These are phyloP conservation scores for Cornus controversa DNA, from an alignment of 148 eudicot species.

Conservation along the genomic window DNA sequence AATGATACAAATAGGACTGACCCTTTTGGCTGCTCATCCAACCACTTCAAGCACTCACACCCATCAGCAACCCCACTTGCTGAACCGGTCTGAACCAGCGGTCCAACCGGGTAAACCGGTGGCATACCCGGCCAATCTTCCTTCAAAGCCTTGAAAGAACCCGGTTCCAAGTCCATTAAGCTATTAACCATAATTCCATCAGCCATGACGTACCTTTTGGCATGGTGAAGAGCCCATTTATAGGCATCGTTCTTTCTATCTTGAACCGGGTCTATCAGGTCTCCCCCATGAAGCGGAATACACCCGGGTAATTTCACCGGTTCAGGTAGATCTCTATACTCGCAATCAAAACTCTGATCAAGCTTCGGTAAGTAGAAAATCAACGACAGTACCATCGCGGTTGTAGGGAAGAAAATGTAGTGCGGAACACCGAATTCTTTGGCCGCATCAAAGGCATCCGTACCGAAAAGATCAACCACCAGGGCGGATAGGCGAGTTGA, in stretches of 20 bases:
- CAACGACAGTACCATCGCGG: not conserved
- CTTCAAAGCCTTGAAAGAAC: not conserved
- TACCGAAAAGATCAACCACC: not conserved
- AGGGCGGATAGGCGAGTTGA: not conserved
- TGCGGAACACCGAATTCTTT: not conserved
- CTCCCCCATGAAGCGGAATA: not conserved
- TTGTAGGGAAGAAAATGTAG: not conserved
- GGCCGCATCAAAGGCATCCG: not conserved
- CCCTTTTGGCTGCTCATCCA: not conserved
- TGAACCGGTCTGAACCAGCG: not conserved
- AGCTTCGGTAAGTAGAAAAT: not conserved
- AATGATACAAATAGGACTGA: not conserved
- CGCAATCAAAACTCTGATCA: not conserved
- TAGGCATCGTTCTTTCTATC: not conserved
- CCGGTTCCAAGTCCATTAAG: slow-evolving; percentile 2
- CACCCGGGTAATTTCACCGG: slow-evolving; percentile 1
- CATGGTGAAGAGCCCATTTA: not conserved
- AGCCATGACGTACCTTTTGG: not conserved
- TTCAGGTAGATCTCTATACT: not conserved
- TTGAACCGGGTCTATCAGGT: not conserved
- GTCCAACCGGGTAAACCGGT: not conserved
- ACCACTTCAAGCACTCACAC: not conserved
- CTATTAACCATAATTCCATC: not conserved
- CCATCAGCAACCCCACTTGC: not conserved
- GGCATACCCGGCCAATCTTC: not conserved